phyloP scores from a whole-genome alignment of 1,139 yeast species.

The Scheffersomyces stambukii region DNA sequence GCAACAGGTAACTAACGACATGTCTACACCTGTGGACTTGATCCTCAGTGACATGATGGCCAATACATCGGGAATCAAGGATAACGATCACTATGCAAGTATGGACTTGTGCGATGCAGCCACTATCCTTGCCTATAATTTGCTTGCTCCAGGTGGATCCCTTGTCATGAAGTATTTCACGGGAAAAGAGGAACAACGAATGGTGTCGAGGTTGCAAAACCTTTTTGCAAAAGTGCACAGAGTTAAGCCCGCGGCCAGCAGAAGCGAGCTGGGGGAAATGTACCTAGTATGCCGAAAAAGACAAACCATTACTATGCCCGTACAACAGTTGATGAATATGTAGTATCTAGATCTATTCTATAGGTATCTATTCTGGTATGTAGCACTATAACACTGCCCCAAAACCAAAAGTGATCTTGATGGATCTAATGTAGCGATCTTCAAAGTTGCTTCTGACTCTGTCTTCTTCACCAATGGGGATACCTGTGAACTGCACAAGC shows the following conservation, averaged over 20 bases:
- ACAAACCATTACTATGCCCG: no score
- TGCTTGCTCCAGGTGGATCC: constrained; percentile 30
- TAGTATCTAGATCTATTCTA: no score
- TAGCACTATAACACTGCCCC: constrained; percentile 66
- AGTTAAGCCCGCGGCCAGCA: constrained; percentile 36
- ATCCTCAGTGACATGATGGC: constrained; percentile 48
- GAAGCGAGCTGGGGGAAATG: constrained; percentile 38
- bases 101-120: constrained; percentile 45
- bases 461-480: constrained; percentile 97
- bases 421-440: constrained; percentile 81
- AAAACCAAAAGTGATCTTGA: constrained; percentile 88
- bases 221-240: constrained; percentile 30
- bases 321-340: no score
- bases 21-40: constrained; percentile 21
- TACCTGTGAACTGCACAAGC: constrained; percentile 79
- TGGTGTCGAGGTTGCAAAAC: constrained; percentile 21
- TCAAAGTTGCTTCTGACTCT: constrained; percentile 80
- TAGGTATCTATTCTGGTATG: neutral
- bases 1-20: no score
- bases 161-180: constrained; percentile 41
- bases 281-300: constrained; percentile 24
- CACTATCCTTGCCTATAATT: constrained; percentile 22
- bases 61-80: constrained; percentile 42
- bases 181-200: constrained; percentile 32
- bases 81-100: constrained; percentile 41